Percentiles rank a stretch among this genome's conserved stretches.
Evolutionary conservation across 257 asterid genomes (phyloP).

Genomic region (Nemophila menziesii): DNA sequence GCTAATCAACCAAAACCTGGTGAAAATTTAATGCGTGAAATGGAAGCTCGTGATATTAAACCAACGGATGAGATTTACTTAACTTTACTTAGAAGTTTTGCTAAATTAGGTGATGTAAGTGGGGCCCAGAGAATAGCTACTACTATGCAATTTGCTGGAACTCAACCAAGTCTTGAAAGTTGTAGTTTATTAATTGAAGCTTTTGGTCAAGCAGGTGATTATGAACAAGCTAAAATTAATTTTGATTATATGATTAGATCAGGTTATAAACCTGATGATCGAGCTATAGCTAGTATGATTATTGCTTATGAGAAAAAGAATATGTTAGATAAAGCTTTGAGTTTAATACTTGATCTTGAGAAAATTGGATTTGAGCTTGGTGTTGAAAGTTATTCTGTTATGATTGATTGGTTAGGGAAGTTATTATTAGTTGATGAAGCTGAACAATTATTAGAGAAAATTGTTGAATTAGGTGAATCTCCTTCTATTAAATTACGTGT

Average conservation of each 20-base stretch:
- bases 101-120: slow-evolving; percentile 23
- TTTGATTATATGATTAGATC: slow-evolving; percentile 45
- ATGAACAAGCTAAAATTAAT: slow-evolving; percentile 27
- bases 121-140: slow-evolving; percentile 34
- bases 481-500: slow-evolving; percentile 65
- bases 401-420: slow-evolving; percentile 69
- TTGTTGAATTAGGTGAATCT: slow-evolving; percentile 53
- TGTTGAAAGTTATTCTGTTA: slow-evolving; percentile 49
- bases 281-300: slow-evolving; percentile 52
- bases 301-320: slow-evolving; percentile 47
- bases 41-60: slow-evolving; percentile 43
- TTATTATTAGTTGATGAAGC: slow-evolving; percentile 69
- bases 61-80: slow-evolving; percentile 47
- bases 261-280: slow-evolving; percentile 74
- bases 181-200: slow-evolving; percentile 55
- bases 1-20: slow-evolving; percentile 39
- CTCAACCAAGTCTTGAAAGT: slow-evolving; percentile 33
- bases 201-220: slow-evolving; percentile 24
- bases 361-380: slow-evolving; percentile 66
- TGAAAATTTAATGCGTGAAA: slow-evolving; percentile 35
- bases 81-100: slow-evolving; percentile 52
- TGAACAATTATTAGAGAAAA: slow-evolving; percentile 63
- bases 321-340: slow-evolving; percentile 47
- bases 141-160: slow-evolving; percentile 44
- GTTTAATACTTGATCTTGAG: slow-evolving; percentile 56